Evolutionary conservation across 2,329 filamentous ascomycete genomes (phyloP).

Genomic region (Myriosclerotinia duriaeana): DNA sequence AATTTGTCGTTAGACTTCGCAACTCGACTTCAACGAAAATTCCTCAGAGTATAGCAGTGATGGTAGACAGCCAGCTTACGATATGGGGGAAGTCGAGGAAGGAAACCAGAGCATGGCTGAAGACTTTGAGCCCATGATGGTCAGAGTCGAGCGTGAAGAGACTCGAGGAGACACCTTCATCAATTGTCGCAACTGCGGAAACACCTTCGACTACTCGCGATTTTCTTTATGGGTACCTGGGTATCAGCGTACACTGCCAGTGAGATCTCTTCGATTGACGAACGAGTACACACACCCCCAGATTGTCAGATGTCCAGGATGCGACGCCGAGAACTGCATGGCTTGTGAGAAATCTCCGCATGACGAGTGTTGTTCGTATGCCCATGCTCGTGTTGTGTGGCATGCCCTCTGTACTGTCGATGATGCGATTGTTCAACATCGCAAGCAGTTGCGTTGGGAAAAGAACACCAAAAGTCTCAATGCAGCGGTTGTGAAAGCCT

Average conservation of each 20-base stretch:
- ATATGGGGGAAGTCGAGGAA: background rate
- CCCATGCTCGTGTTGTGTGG: background rate
- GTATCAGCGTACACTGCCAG: background rate
- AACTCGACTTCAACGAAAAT: background rate
- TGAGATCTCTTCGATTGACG: background rate
- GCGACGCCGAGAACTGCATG: background rate
- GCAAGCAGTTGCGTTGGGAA: background rate
- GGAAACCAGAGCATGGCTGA: background rate
- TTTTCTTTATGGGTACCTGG: conserved; percentile 2
- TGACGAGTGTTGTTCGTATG: background rate
- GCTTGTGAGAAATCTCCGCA: background rate
- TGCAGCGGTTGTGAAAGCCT: background rate
- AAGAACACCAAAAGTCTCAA: background rate
- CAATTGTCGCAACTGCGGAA: background rate
- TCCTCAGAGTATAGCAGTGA: background rate
- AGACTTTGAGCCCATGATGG: background rate
- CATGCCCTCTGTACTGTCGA: background rate
- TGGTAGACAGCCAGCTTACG: background rate
- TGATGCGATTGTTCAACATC: conserved; percentile 2
- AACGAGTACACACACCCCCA: conserved; percentile 4
- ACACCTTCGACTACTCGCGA: background rate
- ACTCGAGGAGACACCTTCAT: conserved; percentile 9
- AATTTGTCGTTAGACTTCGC: background rate
- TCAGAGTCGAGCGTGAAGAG: background rate
- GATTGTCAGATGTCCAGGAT: conserved; percentile 3